Evolutionary conservation across 139 green algal genomes (phyloP).

Genomic region (Microglena sp.): DNA sequence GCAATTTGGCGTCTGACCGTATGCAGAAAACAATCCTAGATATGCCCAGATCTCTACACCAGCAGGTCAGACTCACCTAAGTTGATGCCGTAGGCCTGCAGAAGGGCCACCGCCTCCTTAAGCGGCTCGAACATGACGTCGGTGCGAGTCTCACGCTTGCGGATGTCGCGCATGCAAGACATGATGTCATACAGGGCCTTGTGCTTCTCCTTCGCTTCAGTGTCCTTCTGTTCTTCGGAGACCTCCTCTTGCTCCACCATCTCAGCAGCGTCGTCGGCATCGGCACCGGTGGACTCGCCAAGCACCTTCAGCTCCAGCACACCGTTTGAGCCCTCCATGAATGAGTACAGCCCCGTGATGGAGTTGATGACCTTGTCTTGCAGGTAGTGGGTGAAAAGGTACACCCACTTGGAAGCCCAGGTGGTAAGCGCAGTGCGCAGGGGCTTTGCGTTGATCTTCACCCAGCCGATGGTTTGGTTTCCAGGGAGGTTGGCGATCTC

Average conservation of each 20-base stretch:
- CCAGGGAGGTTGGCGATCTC: slow-evolving; percentile 57
- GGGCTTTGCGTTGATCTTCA: slow-evolving; percentile 76
- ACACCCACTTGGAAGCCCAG: slow-evolving; percentile 67
- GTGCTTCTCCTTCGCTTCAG: slow-evolving; percentile 34
- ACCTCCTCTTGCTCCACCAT: background rate
- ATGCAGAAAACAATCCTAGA: no score
- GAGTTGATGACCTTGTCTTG: slow-evolving; percentile 38
- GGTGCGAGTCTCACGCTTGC: slow-evolving; percentile 62
- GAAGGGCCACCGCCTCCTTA: slow-evolving; percentile 56
- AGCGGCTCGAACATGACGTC: slow-evolving; percentile 82
- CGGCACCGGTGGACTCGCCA: background rate
- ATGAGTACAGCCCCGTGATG: slow-evolving; percentile 68
- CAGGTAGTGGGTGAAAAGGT: slow-evolving; percentile 78
- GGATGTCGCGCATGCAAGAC: slow-evolving; percentile 76
- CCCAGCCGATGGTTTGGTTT: slow-evolving; percentile 53
- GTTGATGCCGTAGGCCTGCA: slow-evolving; percentile 57
- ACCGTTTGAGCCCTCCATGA: slow-evolving; percentile 63
- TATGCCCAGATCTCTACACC: no score
- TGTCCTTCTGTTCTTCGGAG: slow-evolving; percentile 16
- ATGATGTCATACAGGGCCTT: slow-evolving; percentile 69
- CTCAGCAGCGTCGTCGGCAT: slow-evolving; percentile 1
- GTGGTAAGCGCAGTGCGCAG: slow-evolving; percentile 55
- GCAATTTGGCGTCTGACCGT: no score
- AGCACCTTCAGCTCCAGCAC: slow-evolving; percentile 46
- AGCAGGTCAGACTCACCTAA: slow-evolving; percentile 43